Evolutionary conservation across 345 rosid species (phyloP).

Genomic region (Microcos paniculata): DNA sequence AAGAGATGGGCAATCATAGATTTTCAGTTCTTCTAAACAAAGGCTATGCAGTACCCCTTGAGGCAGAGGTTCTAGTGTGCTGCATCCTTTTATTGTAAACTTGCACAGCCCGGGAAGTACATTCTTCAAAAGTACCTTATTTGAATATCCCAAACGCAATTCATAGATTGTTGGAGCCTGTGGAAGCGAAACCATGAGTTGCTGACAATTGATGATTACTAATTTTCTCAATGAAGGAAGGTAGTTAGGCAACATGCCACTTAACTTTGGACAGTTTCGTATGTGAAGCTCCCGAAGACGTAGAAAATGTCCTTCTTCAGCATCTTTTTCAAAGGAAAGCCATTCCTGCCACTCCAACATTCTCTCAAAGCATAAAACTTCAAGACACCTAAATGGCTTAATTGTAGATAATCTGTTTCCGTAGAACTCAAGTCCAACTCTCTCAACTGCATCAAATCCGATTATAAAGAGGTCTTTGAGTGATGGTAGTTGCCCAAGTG

Average conservation of each 20-base stretch:
- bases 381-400: slow-evolving; percentile 22
- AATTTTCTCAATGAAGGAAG: slow-evolving; percentile 17
- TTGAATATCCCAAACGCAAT: slow-evolving; percentile 9
- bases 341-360: slow-evolving; percentile 30
- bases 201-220: slow-evolving; percentile 10
- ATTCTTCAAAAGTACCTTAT: neutral
- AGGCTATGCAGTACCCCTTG: neutral
- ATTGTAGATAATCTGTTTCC: neutral
- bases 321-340: slow-evolving; percentile 1
- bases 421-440: slow-evolving; percentile 26
- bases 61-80: slow-evolving; percentile 4
- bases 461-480: slow-evolving; percentile 23
- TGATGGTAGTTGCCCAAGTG: slow-evolving; percentile 31
- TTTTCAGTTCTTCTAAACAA: slow-evolving; percentile 8
- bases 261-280: slow-evolving; percentile 18
- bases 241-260: slow-evolving; percentile 4
- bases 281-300: slow-evolving; percentile 25
- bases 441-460: slow-evolving; percentile 21
- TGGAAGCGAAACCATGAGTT: slow-evolving; percentile 11
- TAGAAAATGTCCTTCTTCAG: slow-evolving; percentile 19
- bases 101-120: neutral
- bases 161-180: slow-evolving; percentile 8
- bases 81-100: slow-evolving; percentile 4
- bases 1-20: slow-evolving; percentile 2
- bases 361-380: slow-evolving; percentile 13